Base-by-base conservation (phyloP, 2,329 filamentous ascomycete species). In the Stachybotrys chartarum region DNA sequence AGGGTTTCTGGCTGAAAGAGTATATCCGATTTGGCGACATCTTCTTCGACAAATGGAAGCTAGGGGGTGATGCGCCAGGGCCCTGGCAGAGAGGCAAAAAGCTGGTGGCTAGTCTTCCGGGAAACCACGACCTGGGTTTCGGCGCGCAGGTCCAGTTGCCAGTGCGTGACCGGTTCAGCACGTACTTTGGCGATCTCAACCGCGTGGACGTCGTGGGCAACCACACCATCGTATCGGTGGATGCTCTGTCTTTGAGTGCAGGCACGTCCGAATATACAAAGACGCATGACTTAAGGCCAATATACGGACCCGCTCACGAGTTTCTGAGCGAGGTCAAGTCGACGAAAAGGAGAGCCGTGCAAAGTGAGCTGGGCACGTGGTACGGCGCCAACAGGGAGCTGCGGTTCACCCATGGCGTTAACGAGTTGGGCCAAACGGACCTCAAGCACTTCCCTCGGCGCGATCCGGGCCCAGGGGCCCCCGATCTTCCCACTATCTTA, bases 121-220 rank as follows among this genome's bases (percentile, higher is more conserved):
- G 94, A 2, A 99, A 99, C 65, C 94, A 99, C 68, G 94, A 99
- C 68, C 71, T 97, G 46, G 94, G 94, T 0, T 96, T 97, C 66
- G 93, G 90, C 3, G 85, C 85, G 24, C 88, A 92, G 49, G 86
- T 99, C 51, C 90, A 96, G 67, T 68, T 87, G 8, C 79, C 88
- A 0, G 90, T 96, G 39, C 83, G 92, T 53, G 80, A 94, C 63
- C 80, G 94, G 16, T 99, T 97, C 69, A 83, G 87, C 64, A 84
- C 87, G 4, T 96, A 87, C 67, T 97, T 99, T 72, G 94, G 94
- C 5, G 87, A 94, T 55, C 83, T 86, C n/a, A 97, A 97, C 70
- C 81, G 90, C 8, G 85, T 99, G 18, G 91, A 97, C 68, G 81
- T 97, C 6, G 80, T 97, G 54, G 94, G 90, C 12, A 99, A 99